These are phyloP conservation scores for Leishmania martiniquensis DNA, from an alignment of 208 protist genomes.

Conservation along the genomic window DNA sequence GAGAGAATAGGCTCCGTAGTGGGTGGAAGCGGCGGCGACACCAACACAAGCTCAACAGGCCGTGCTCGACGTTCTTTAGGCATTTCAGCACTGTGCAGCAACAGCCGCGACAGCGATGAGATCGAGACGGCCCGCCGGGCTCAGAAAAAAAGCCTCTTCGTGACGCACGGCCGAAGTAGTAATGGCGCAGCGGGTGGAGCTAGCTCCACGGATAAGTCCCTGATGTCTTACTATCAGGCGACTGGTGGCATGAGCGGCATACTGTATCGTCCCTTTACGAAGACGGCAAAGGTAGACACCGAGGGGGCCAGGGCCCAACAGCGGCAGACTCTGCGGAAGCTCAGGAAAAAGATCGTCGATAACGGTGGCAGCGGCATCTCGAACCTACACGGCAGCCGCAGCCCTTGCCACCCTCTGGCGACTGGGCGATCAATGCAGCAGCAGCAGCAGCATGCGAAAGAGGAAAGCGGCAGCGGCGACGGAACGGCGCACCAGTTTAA, in stretches of 20 bases:
- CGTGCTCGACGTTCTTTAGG: slow-evolving; percentile 21
- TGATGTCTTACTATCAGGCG: background rate
- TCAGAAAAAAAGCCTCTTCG: slow-evolving; percentile 5
- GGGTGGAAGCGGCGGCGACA: background rate
- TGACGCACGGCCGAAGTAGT: slow-evolving; percentile 8
- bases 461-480: background rate
- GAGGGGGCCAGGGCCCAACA: background rate
- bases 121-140: background rate
- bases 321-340: slow-evolving; percentile 1
- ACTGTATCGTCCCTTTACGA: background rate
- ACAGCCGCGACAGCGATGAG: background rate
- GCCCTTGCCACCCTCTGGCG: background rate
- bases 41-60: background rate
- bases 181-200: background rate
- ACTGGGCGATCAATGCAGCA: background rate
- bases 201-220: slow-evolving; percentile 4
- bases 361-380: background rate
- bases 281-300: background rate
- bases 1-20: background rate
- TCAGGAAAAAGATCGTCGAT: background rate
- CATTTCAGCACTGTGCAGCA: slow-evolving; percentile 19
- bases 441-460: background rate
- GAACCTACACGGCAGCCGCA: background rate
- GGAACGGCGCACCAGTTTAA: background rate
- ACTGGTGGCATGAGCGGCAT: background rate